Percentiles rank a stretch among this genome's conserved stretches.
These are phyloP conservation scores for Microsporum audouinii DNA, from an alignment of 2,329 filamentous ascomycete genomes.

Conservation along the genomic window DNA sequence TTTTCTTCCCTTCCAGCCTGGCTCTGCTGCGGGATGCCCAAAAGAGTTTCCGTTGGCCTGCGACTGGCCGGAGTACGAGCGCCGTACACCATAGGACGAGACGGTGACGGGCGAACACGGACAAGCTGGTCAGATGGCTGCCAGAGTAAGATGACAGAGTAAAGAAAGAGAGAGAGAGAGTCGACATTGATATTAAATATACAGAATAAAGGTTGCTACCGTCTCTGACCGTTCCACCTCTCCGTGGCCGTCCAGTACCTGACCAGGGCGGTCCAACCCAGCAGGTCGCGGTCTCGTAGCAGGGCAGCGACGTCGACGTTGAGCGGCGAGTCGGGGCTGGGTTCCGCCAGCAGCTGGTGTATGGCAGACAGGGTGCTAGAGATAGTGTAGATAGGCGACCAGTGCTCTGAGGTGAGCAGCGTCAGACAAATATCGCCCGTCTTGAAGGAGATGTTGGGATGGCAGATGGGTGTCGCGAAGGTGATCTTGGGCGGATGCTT, in stretches of 20 bases:
- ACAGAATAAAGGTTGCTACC: background rate
- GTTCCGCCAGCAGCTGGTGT: constrained; percentile 37
- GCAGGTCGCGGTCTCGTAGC: constrained; percentile 34
- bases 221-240: constrained; percentile 26
- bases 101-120: background rate
- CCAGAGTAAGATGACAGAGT: background rate
- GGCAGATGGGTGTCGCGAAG: constrained; percentile 75
- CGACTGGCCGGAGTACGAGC: background rate
- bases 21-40: background rate
- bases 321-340: constrained; percentile 37
- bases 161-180: background rate
- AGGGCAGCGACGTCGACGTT: constrained; percentile 40
- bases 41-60: background rate
- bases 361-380: constrained; percentile 36
- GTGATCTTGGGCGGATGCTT: constrained; percentile 61
- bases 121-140: background rate
- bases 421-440: constrained; percentile 93
- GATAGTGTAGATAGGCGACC: constrained; percentile 79
- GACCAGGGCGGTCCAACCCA: constrained; percentile 37
- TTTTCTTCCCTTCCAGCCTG: background rate
- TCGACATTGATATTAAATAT: background rate
- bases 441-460: constrained; percentile 63
- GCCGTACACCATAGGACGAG: background rate
- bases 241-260: constrained; percentile 38
- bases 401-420: constrained; percentile 58